Evolutionary conservation across 106 monocot genomes (phyloP), one percentile per base, ranked within the genome.

Genomic region (Phalaenopsis equestris): DNA sequence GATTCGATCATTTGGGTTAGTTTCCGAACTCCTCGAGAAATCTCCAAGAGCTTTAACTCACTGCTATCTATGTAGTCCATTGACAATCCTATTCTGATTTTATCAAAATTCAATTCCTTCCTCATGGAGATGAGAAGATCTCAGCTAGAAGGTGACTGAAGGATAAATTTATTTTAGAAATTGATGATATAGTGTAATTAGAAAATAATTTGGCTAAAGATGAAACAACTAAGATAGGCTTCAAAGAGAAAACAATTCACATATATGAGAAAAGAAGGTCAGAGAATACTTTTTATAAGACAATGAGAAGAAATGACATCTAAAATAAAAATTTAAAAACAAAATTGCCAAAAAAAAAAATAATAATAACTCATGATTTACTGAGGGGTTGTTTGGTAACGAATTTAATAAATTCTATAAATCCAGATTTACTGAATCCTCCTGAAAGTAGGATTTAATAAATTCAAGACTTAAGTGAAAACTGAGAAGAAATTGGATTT

Each of bases 1-100:
- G 80, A 82, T 42, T 84, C 61, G 9, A 88, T 78, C 80, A 85
- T 77, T 39, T 81, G 79, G 45, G 80, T 76, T 41, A 86, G 75
- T 19, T 55, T 85, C 16, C 81, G 82, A 42, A 85, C 85, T 52
- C 86, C 87, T 55, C 30, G 68, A 36, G 79, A 82, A 23, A 86
- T 82, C 73, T 86, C 56, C 24, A 64, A 74, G 38, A 87, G 87
- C 84, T 89, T 83, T 14, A 80, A 75, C 23, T 86, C 82, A 38
- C 58, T 86, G 49, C 39, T 80, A 52, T 80, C 82, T 56, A 81
- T 76, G 43, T 30, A 48, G 16, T 55, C 72, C 82, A 82, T 16
- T 77, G 49, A 18, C 79, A 72, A 77, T 81, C 82, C 23, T 64
- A 73, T 45, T 80, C 75, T 77, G 37, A 37, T 37, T 68, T 18